phyloP scores from a whole-genome alignment of 1,284 basidiomycete genomes.

The Ganoderma sinense region DNA sequence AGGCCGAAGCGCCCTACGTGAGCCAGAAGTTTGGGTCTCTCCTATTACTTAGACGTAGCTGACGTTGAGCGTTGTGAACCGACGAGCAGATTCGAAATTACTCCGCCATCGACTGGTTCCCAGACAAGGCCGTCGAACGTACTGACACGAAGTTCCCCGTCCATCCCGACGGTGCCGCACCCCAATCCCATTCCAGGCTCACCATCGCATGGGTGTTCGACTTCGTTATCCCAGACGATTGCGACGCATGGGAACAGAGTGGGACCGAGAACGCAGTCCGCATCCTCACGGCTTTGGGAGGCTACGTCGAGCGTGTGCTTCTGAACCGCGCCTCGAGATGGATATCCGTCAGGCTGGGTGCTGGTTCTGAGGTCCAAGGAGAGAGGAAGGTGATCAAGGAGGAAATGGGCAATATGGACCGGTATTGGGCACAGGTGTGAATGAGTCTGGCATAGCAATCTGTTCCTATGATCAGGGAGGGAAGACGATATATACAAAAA shows the following conservation, averaged over 20 bases:
- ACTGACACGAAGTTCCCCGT: neutral
- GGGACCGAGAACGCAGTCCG: neutral
- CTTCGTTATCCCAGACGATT: neutral
- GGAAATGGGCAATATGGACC: neutral
- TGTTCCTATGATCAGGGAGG: neutral
- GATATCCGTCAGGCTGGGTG: neutral
- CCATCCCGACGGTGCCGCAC: neutral
- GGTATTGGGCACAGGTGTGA: neutral
- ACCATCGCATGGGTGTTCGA: neutral
- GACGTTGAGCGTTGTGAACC: neutral
- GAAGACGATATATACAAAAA: neutral
- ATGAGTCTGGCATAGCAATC: neutral
- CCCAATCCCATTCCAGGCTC: neutral
- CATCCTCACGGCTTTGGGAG: neutral
- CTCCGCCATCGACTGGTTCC: neutral
- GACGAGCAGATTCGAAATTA: neutral
- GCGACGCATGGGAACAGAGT: neutral
- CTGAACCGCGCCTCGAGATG: neutral
- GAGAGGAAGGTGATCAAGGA: neutral
- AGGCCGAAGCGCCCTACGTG: conserved; percentile 9
- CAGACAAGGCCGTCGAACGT: neutral
- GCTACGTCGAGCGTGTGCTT: neutral
- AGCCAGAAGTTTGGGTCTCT: neutral
- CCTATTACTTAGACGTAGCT: neutral
- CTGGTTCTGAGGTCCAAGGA: neutral